Conservation (phyloP, 306 rosid species). For the Cyclanthera cordifolia region DNA sequence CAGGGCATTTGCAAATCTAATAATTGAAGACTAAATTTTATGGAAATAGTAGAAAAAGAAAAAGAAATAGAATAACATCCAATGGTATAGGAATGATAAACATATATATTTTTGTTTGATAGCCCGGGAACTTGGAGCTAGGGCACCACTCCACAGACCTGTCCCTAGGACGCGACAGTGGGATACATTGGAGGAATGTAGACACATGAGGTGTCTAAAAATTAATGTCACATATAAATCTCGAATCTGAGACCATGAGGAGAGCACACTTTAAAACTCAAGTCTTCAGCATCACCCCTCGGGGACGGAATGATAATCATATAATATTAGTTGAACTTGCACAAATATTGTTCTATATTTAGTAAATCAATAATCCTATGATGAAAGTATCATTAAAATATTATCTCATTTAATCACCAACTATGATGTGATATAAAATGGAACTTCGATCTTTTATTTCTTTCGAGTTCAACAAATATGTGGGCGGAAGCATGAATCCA, state of each 20-base stretch:
- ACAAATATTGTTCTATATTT: neutral
- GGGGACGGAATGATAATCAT: neutral
- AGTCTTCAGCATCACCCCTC: no score
- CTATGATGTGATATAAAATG: neutral
- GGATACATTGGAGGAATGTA: no score
- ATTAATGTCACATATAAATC: no score
- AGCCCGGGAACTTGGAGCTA: no score
- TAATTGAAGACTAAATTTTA: neutral
- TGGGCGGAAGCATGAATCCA: neutral
- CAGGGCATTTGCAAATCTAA: neutral
- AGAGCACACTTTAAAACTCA: no score
- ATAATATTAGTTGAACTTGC: no score
- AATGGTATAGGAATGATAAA: neutral
- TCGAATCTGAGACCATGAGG: no score
- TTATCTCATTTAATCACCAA: neutral
- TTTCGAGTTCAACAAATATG: neutral
- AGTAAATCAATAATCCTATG: neutral
- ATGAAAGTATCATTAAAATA: neutral
- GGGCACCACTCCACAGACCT: no score
- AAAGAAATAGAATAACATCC: neutral
- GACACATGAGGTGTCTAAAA: no score
- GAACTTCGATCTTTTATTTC: neutral
- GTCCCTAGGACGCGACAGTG: no score
- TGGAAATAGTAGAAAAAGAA: neutral
- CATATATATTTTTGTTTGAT: no score